phyloP scores from a whole-genome alignment of 2,329 filamentous ascomycete species.

The Colletotrichum endophyticum region DNA sequence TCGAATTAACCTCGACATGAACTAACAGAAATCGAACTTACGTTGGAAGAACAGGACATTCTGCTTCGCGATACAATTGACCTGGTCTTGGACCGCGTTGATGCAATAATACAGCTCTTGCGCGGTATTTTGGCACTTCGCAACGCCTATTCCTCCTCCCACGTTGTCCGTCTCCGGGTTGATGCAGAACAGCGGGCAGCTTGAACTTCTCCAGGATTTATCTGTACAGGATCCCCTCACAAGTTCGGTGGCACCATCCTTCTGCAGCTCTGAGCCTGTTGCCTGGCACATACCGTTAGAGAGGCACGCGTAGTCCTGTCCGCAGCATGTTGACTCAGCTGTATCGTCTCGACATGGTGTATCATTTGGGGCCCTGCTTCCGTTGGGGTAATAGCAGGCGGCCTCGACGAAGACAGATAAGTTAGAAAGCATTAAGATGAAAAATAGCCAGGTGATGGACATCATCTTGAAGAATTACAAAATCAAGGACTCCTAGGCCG shows the following conservation, averaged over 20 bases:
- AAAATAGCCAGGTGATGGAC: accelerated
- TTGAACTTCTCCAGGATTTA: slow-evolving; percentile 30
- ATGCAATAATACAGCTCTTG: slow-evolving; percentile 30
- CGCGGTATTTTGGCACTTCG: slow-evolving; percentile 3
- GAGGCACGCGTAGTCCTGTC: slow-evolving; percentile 39
- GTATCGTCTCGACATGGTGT: slow-evolving; percentile 31
- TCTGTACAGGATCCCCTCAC: slow-evolving; percentile 40
- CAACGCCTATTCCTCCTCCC: slow-evolving; percentile 25
- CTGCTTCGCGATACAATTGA: neutral
- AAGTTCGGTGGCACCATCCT: slow-evolving; percentile 25
- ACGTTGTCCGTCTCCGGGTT: slow-evolving; percentile 24
- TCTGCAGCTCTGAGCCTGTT: slow-evolving; percentile 26
- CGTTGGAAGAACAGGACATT: slow-evolving; percentile 24
- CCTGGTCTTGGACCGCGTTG: slow-evolving; percentile 5
- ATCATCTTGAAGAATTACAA: neutral
- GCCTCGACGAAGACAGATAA: neutral
- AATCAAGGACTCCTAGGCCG: neutral
- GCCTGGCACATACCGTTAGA: slow-evolving; percentile 37
- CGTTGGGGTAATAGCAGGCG: slow-evolving; percentile 35
- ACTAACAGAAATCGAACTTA: neutral
- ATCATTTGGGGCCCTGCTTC: slow-evolving; percentile 30
- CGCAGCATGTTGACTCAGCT: slow-evolving; percentile 35
- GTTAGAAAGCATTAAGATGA: neutral
- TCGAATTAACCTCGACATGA: accelerated
- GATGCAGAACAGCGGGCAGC: slow-evolving; percentile 38